Evolutionary conservation across 2,329 filamentous ascomycete genomes (phyloP), one percentile per base, ranked within the genome.

Genomic region (Phymatotrichopsis omnivora): DNA sequence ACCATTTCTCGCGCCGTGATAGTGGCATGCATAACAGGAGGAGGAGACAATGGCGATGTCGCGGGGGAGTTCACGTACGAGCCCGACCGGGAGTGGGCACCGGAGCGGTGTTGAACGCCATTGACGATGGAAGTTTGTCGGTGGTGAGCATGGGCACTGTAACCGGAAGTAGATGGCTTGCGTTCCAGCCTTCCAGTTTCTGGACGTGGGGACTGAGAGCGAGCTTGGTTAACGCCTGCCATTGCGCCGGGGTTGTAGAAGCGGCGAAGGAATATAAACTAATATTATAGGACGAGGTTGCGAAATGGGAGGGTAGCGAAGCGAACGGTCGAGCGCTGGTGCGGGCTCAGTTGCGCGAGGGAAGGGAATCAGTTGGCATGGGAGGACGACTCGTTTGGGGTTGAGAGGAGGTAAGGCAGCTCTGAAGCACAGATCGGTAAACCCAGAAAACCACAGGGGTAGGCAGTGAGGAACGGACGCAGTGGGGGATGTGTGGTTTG

Each of bases 71-170:
- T 57, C 32, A 55, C 56, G 45, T 52, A 57, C 27, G 57, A 59
- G 8, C 56, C 54, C 35, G 54, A 57, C 73, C 58, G 76, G 76
- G 75, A 82, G 65, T 98, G 52, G 33, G 44, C 49, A 23, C 51
- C 51, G 14, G 52, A 53, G 20, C 52, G 42, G 41, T 54, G 91
- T 63, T 94, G 87, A 56, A 93, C 80, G 60, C 91, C 89, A 76
- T 96, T 85, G 46, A 96, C 87, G 58, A 96, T 95, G 37, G 89
- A 96, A 1, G 89, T 93, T 67, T 98, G 86, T 44, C 91, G 80
- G 66, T 96, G 86, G 64, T 98, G 87, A 49, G 84, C 85, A 70
- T 96, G 80, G 12, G 71, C 25, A 32, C 51, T 51, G 32, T 53
- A 53, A 16, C 40, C 24, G 29, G 49, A 40, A 16, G 65, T 62